phyloP scores from a whole-genome alignment of 176 grass and related monocot species.

The Phyllostachys edulis region DNA sequence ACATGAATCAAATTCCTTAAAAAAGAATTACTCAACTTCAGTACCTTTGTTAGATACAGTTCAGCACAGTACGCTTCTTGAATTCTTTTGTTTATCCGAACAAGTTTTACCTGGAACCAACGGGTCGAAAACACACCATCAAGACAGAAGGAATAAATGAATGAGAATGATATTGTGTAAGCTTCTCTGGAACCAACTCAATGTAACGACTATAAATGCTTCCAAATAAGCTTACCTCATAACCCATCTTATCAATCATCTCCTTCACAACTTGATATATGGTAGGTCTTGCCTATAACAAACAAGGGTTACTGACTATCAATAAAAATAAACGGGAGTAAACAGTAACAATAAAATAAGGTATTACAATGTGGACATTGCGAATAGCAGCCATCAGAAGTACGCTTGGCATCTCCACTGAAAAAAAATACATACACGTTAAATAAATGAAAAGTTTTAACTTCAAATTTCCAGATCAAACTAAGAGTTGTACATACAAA shows the following conservation, averaged over 20 bases:
- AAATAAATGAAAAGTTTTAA: neutral
- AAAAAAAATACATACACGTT: constrained; percentile 24
- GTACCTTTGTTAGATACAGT: constrained; percentile 76
- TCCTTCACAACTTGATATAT: constrained; percentile 90
- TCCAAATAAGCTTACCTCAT: constrained; percentile 51
- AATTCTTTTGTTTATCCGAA: constrained; percentile 88
- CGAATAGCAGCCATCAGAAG: constrained; percentile 96
- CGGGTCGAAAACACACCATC: constrained; percentile 12
- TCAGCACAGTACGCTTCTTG: constrained; percentile 92
- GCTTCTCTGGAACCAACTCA: neutral
- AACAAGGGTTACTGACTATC: constrained; percentile 6
- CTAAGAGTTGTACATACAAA: constrained; percentile 61
- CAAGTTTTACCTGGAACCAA: constrained; percentile 68
- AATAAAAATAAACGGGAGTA: constrained; percentile 2
- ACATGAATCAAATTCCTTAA: constrained; percentile 1
- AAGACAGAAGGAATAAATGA: constrained; percentile 7
- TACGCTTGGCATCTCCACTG: constrained; percentile 95
- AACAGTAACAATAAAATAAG: neutral
- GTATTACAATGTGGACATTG: constrained; percentile 91
- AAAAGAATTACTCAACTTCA: neutral
- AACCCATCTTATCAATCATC: constrained; percentile 87
- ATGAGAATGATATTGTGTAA: neutral
- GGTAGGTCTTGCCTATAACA: constrained; percentile 72
- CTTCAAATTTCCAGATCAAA: neutral
- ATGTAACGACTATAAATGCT: neutral